These are phyloP conservation scores for Cylindrotheca closterium DNA, from an alignment of 108 stramenopile species.

Conservation along the genomic window DNA sequence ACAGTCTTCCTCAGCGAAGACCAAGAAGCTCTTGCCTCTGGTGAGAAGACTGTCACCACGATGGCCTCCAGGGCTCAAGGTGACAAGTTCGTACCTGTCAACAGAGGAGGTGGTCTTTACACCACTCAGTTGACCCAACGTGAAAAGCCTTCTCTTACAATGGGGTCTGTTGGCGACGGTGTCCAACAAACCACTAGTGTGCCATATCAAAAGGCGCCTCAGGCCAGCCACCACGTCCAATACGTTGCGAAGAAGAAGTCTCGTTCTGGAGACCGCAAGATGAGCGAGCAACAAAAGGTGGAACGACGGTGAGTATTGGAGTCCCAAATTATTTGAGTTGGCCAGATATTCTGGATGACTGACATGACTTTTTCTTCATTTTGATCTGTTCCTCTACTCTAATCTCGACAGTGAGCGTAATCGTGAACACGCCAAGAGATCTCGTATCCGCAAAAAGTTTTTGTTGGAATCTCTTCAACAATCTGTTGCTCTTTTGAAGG, in stretches of 20 bases:
- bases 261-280: slow-evolving; percentile 40
- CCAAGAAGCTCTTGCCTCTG: slow-evolving; percentile 36
- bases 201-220: slow-evolving; percentile 72
- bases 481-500: slow-evolving; percentile 73
- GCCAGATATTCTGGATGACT: not conserved
- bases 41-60: slow-evolving; percentile 53
- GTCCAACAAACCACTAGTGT: slow-evolving; percentile 34
- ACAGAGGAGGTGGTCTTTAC: slow-evolving; percentile 66
- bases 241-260: slow-evolving; percentile 51
- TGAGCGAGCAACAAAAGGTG: slow-evolving; percentile 71
- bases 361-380: not conserved
- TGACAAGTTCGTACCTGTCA: slow-evolving; percentile 49
- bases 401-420: slow-evolving; percentile 70
- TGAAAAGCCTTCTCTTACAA: slow-evolving; percentile 48
- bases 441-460: slow-evolving; percentile 95
- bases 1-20: slow-evolving; percentile 79
- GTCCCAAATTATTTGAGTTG: not conserved
- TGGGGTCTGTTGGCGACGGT: slow-evolving; percentile 45
- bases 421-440: slow-evolving; percentile 93
- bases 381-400: too few relatives aligned
- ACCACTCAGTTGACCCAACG: slow-evolving; percentile 70
- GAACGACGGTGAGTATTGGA: slow-evolving; percentile 70
- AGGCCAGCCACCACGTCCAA: slow-evolving; percentile 80
- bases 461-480: slow-evolving; percentile 93
- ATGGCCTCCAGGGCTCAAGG: slow-evolving; percentile 21